Evolutionary conservation across 176 grass and related monocot species (phyloP), one percentile per base, ranked within the genome.

Genomic region (Bolboschoenus planiculmis): DNA sequence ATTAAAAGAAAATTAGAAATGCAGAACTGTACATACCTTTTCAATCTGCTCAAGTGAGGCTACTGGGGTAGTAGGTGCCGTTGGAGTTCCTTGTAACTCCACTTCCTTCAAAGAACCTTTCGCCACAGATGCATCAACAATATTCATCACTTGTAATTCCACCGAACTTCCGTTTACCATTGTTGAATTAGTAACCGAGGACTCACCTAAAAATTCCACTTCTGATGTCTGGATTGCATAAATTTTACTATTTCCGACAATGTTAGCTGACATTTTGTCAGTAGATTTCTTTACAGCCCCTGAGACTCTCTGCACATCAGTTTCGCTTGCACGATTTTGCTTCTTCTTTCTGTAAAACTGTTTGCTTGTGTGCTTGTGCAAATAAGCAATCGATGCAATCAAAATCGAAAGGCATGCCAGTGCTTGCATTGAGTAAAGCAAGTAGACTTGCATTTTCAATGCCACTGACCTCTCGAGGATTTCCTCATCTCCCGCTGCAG

Each of bases 381-480:
- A 46, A 64, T 39, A 82, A 64, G 3, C 37, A 64, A 65, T 13
- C 7, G 48, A 31, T 82, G 35, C 23, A 29, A 48, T 40, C 16
- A 82, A 29, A 82, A 48, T 27, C 46, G 58, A 82, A 64, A 82
- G 29, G 26, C 37, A 44, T 62, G 79, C 57, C 27, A 82, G 59
- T 65, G 58, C 79, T 64, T 48, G 79, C 20, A 82, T 42, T 10
- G 29, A 57, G 7, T 57, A 56, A n/a, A 58, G 16, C 29, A 79
- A 35, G 23, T 65, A 65, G n/a, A 65, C 57, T 82, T 82, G 79
- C 59, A 62, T 47, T 82, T 82, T 82, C 23, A 65, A 80, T 55
- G 30, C 18, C 18, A 1, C 23, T 29, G 79, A 20, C 20, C 40
- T 48, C 5, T 63, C 10, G 0, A 40, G 20, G 16, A 21, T 24